Evolutionary conservation across 2,329 filamentous ascomycete genomes (phyloP).

Genomic region (Monosporascus sp.): DNA sequence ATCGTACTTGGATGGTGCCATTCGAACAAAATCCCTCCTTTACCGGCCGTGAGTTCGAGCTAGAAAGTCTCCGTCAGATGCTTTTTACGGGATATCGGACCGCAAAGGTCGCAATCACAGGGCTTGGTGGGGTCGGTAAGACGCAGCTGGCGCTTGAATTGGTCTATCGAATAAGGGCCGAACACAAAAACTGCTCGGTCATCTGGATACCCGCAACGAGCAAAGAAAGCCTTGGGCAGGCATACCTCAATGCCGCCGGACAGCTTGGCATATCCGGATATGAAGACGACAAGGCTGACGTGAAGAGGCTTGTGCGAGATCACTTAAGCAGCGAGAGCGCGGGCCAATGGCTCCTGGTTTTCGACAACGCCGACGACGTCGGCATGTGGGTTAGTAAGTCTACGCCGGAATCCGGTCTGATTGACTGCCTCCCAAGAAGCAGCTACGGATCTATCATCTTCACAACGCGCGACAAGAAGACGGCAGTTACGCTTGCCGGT

Average conservation of each 20-base stretch:
- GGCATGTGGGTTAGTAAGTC: too few relatives aligned
- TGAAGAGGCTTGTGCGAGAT: constrained; percentile 13
- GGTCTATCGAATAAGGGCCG: constrained; percentile 18
- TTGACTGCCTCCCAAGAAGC: constrained; percentile 26
- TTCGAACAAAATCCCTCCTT: too few relatives aligned
- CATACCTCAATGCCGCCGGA: constrained; percentile 26
- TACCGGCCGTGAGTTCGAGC: too few relatives aligned
- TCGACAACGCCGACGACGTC: too few relatives aligned
- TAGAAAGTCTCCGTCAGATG: neutral
- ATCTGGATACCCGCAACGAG: constrained; percentile 33
- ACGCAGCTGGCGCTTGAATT: constrained; percentile 32
- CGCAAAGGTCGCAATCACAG: constrained; percentile 14
- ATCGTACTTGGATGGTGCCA: too few relatives aligned
- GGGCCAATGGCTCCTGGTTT: too few relatives aligned
- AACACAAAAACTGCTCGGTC: constrained; percentile 24
- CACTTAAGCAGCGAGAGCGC: too few relatives aligned
- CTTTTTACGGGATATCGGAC: neutral
- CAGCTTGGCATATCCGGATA: constrained; percentile 5
- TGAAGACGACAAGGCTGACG: constrained; percentile 26
- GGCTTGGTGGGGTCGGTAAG: constrained; percentile 31
- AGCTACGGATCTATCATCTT: too few relatives aligned
- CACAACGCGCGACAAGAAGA: too few relatives aligned
- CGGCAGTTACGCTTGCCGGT: too few relatives aligned
- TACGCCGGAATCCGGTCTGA: constrained; percentile 7
- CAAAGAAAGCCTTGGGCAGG: constrained; percentile 24